Base-by-base conservation (phyloP, 2,329 filamentous ascomycete genomes). In the Epichloe sibirici region DNA sequence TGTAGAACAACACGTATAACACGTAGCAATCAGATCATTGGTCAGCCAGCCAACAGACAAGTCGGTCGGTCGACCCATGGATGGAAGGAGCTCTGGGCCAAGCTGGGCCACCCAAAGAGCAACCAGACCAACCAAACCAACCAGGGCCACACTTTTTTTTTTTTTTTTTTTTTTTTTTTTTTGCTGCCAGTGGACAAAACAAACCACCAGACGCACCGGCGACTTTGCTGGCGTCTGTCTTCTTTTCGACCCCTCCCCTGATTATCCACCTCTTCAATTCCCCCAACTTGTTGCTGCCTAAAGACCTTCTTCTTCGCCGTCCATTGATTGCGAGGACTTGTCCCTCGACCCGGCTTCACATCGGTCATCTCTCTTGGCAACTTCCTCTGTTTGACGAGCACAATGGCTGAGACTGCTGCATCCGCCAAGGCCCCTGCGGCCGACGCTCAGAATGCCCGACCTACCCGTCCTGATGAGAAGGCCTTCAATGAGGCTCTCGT, bases 381-480 rank as follows among this genome's bases (percentile, higher is more conserved):
- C 42, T 23, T 37, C 38, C 48, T 45, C 25, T 25, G n/a, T 48
- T 48, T 48, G 34, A 46, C 67, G 57, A 60, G 67, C 59, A 65
- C 72, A 63, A 72, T 72, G 69, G 70, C 74, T 56, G 69, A 74
- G 53, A 68, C 73, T 54, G 67, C 71, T 55, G 65, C 74, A 68
- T 72, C 51, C 53, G 67, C 71, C 56, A 66, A 74, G 55, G 68
- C 72, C 58, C 60, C 65, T 56, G 70, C 68, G 60, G 70, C 69
- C 53, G 66, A 73, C 57, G 65, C 66, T 49, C 51, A 66, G 54
- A 69, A 71, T 57, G 66, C 73, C 64, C 89, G 83, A 73, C 90
- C 90, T 51, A 80, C 87, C 71, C 89, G 86, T 77, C 93, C 93
- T 46, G 88, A 96, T 69, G 87, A 93, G 74, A 85, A 85, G 59